These are phyloP conservation scores for Carex cristatella DNA, from an alignment of 176 grass and related monocot genomes.

Conservation along the genomic window DNA sequence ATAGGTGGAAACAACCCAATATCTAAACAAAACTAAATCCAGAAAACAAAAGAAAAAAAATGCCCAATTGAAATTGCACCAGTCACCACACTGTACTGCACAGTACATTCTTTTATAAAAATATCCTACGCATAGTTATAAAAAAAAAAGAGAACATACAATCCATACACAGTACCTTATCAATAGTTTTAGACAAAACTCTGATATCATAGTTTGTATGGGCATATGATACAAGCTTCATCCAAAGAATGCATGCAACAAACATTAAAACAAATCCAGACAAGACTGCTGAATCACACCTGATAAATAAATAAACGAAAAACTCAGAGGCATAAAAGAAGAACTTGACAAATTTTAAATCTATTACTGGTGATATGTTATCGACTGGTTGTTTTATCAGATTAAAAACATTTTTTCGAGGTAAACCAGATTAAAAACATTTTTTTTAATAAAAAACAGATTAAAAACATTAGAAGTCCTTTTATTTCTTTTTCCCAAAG, in stretches of 20 bases:
- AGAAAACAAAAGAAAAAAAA: slow-evolving; percentile 8
- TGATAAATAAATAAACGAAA: slow-evolving; percentile 32
- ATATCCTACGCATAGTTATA: not conserved
- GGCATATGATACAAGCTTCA: slow-evolving; percentile 95
- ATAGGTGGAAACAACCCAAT: not conserved
- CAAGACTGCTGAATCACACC: slow-evolving; percentile 86
- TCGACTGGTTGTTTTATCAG: not conserved
- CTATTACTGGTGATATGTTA: not conserved
- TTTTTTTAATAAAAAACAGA: not conserved
- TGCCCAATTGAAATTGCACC: not conserved
- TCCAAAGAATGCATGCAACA: slow-evolving; percentile 73
- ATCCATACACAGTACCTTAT: slow-evolving; percentile 54
- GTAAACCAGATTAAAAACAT: not conserved
- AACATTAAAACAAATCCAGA: slow-evolving; percentile 87
- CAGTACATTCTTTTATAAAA: not conserved
- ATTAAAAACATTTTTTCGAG: not conserved
- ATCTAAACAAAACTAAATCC: not conserved
- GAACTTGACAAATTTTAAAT: not conserved
- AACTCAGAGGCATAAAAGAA: slow-evolving; percentile 5
- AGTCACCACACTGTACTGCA: not conserved
- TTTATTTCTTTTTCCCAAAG: not conserved
- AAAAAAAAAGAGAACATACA: slow-evolving; percentile 6
- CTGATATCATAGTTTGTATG: slow-evolving; percentile 99
- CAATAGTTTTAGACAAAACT: slow-evolving; percentile 45
- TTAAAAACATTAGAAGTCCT: not conserved